Conservation (phyloP, 352 stramenopile genomes). For the Phytophthora citrophthora region DNA sequence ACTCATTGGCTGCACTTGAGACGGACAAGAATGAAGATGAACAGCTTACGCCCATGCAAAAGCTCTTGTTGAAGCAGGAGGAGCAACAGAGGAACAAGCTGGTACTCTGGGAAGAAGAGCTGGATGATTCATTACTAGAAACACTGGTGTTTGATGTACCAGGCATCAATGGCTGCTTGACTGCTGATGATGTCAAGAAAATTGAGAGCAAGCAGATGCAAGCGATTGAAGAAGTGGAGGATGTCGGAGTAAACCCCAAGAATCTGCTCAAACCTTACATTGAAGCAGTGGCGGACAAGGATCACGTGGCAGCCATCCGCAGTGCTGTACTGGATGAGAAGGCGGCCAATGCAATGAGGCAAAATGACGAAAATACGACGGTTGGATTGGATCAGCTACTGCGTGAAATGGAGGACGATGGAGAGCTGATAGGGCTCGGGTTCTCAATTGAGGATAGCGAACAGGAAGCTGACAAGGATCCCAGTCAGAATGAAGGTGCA, state of each 20-base stretch:
- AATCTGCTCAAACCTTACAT: constrained; percentile 74
- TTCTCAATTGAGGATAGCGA: constrained; percentile 59
- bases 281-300: constrained; percentile 58
- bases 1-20: constrained; percentile 55
- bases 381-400: constrained; percentile 74
- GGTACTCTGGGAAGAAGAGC: constrained; percentile 27
- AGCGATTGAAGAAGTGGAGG: constrained; percentile 19
- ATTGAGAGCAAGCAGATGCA: constrained; percentile 24
- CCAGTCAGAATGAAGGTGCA: background rate
- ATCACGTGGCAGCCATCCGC: constrained; percentile 58
- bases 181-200: constrained; percentile 48
- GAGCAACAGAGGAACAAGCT: constrained; percentile 50
- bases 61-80: constrained; percentile 27
- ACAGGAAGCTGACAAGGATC: constrained; percentile 15
- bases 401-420: constrained; percentile 73
- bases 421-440: constrained; percentile 61
- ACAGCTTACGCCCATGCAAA: constrained; percentile 10
- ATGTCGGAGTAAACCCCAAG: constrained; percentile 61
- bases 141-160: constrained; percentile 60
- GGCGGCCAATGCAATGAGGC: constrained; percentile 58
- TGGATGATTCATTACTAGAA: constrained; percentile 45
- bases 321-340: constrained; percentile 72
- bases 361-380: constrained; percentile 55
- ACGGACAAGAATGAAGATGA: constrained; percentile 1
- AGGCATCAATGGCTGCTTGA: constrained; percentile 61